Evolutionary conservation across 345 rosid species (phyloP).

Genomic region (Turnera subulata): DNA sequence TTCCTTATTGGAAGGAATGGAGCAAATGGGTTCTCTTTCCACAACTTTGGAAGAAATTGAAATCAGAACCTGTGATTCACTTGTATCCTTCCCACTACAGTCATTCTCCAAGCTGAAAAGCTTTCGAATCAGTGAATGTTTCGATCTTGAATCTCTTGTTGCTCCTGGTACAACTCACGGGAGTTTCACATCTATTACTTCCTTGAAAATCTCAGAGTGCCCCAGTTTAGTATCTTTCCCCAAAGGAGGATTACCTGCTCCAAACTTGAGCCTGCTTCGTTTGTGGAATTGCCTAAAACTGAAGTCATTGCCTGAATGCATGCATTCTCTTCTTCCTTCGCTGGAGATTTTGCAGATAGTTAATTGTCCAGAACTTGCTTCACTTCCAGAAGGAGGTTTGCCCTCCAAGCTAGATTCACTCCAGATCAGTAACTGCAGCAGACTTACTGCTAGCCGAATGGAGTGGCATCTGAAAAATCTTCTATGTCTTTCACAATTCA

Average conservation of each 20-base stretch:
- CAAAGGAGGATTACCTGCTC: too few species aligned
- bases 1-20: neutral
- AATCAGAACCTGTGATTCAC: neutral
- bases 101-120: neutral
- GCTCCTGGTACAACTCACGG: neutral
- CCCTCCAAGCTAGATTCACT: constrained; percentile 2
- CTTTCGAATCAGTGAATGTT: neutral
- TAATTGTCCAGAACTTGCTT: neutral
- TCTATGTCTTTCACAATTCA: neutral
- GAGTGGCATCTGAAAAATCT: neutral
- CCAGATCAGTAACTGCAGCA: neutral
- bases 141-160: neutral
- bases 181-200: neutral
- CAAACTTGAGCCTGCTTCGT: constrained; percentile 3
- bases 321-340: neutral
- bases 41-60: neutral
- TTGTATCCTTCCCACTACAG: neutral
- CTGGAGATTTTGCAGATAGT: neutral
- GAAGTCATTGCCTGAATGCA: constrained; percentile 3
- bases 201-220: neutral
- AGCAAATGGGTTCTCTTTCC: neutral
- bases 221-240: neutral
- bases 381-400: constrained; percentile 2
- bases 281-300: neutral
- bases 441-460: neutral